Evolutionary conservation across 2,329 filamentous ascomycete species (phyloP), one percentile per base, ranked within the genome.

Genomic region (Monosporascus sp.): DNA sequence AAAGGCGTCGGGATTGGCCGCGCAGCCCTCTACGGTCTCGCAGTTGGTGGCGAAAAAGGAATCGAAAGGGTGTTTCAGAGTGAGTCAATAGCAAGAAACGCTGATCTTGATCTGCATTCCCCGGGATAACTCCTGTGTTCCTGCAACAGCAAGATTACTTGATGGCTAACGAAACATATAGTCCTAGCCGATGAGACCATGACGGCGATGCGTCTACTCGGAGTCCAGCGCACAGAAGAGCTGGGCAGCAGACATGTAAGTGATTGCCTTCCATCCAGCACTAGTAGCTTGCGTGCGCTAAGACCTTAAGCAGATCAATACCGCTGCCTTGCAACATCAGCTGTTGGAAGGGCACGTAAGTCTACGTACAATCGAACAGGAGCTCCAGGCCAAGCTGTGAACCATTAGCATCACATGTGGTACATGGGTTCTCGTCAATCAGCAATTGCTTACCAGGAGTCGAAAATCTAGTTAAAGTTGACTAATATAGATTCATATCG

Each of bases 51-150:
- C 5, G 75, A 78, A 62, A 74, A 78, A 14, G 84, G 84, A 38
- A 83, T 86, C 1, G 74, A 80, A 61, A 73, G 78, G 60, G 78
- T 76, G 15, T 72, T 81, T 54, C 73, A 81, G 62, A 81, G 79
- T 81, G 63, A 72, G 79, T 74, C n/a, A 14, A 37, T 18, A 46
- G 26, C 28, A 22, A 22, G 22, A 20, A 37, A 40, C 2, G 9
- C 14, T 17, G 11, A 17, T 15, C 2, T n/a, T 35, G 31, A 31
- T 31, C 31, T 35, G 11, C 31, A 11, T 35, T 35, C 9, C 31
- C 31, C 31, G 11, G 9, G 11, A 11, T 31, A 9, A 11, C 11
- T 31, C 28, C 9, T 11, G 28, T 3, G 7, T 43, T 17, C 15
- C 3, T 24, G 26, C 14, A n/a, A 17, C 18, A 8, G 18, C 22